Evolutionary conservation across 2,329 filamentous ascomycete species (phyloP), one percentile per base, ranked within the genome.

Genomic region (Onygena corvina): DNA sequence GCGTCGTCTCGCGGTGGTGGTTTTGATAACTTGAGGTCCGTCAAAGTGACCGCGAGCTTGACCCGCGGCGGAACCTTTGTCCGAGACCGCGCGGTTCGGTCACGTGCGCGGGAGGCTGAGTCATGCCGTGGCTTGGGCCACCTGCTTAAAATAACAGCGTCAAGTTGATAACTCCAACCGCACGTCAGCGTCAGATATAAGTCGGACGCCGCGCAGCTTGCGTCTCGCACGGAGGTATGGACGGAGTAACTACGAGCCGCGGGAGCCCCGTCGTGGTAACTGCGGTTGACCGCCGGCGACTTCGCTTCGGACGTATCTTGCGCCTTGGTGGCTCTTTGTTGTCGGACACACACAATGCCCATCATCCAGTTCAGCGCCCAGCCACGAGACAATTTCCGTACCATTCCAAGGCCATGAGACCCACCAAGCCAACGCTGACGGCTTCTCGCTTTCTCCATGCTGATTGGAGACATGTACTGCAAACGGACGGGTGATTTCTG

Each of bases 91-190:
- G 3, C 12, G 23, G 6, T n/a, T 25, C 12, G 11, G 21, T 42
- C 38, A 42, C 38, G 38, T 42, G 38, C 12, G 27, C n/a, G 1
- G 2, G 5, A 27, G 38, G 38, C 38, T 42, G 38, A 27, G 38
- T 27, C 8, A 27, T 42, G 2, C n/a, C 8, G 38, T 42, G 38
- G 38, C 38, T 42, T 42, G 38, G 38, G 23, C 38, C 38, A 42
- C 14, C 38, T 42, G 38, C 38, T 42, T 42, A 42, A 42, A 42
- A 42, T 42, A 42, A 42, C 34, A 31, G 29, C 29, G 29, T 12
- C 29, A 31, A 31, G 3, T 31, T 31, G 9, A n/a, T n/a, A n/a
- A n/a, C n/a, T 31, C 29, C 29, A 31, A 31, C 29, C 29, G 8
- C 29, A 11, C 29, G 29, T 11, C 9, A 8, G 8, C 3, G 3